Evolutionary conservation across 257 asterid species (phyloP), one percentile per base, ranked within the genome.

Genomic region (Paraleonurus japonicus): DNA sequence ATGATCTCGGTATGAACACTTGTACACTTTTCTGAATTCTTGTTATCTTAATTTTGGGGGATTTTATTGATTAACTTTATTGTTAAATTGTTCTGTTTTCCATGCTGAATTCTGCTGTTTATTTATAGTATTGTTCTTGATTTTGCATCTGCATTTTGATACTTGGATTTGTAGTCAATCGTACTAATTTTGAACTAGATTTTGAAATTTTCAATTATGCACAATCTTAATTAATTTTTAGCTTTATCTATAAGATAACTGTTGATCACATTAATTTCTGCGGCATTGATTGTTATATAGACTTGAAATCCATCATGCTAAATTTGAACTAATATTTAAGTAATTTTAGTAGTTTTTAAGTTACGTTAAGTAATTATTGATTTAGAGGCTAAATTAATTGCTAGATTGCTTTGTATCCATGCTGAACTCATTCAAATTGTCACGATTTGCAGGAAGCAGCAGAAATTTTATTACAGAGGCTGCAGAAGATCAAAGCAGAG

Each of bases 1-100:
- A 75, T 69, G 73, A 84, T 88, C 63, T 73, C 92, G 86, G 99
- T 94, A 84, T 74, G 83, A 61, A 22, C 16, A 15, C 55, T 16
- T 48, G 23, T 19, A 7, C 27, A n/a, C 39, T 71, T 30, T 33
- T 5, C 10, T 48, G 53, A 7, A 1, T 37, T 3, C 6, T 24
- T 23, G 15, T 41, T 13, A 9, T 62, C 7, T 19, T 16, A 65
- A 70, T 2, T 13, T 53, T 53, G 15, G 27, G 60, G 60, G 27
- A 15, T 53, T 53, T 50, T 17, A 20, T 53, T 53, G 60, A 22
- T 17, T 50, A 2, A 48, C 4, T 45, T 45, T 19, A 17, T 2
- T 50, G 53, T 4, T 47, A 16, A 5, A 19, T 19, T 53, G 28
- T 20, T 19, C 1, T 53, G 7, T 17, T 50, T 2, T 17, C 6